Evolutionary conservation across 1,284 basidiomycete genomes (phyloP).

Genomic region (Pyrrhoderma lamaoense): DNA sequence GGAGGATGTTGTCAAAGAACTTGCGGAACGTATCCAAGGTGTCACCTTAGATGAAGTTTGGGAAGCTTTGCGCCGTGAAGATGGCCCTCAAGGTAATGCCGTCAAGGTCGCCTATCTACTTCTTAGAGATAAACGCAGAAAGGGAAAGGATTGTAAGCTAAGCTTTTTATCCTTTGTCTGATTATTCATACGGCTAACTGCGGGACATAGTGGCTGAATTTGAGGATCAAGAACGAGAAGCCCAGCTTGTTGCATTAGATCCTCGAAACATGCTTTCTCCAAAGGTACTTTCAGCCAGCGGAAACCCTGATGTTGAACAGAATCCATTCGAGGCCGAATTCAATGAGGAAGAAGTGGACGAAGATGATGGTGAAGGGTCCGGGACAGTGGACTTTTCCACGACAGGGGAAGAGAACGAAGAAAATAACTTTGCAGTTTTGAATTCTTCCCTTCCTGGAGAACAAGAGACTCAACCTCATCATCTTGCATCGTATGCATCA

Average conservation of each 20-base stretch:
- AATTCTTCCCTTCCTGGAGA: conserved; percentile 70
- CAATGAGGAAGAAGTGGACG: conserved; percentile 35
- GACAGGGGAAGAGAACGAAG: conserved; percentile 37
- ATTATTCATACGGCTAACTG: conserved; percentile 29
- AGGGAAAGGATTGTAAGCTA: conserved; percentile 54
- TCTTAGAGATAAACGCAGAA: conserved; percentile 80
- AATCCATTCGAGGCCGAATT: conserved; percentile 77
- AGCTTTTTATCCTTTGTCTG: too few species aligned
- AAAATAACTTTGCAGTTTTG: conserved; percentile 76
- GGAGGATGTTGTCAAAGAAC: conserved; percentile 80
- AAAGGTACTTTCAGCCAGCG: conserved; percentile 48
- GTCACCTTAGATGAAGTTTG: conserved; percentile 81
- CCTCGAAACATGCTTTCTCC: conserved; percentile 50
- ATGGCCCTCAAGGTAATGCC: conserved; percentile 82
- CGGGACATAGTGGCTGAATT: conserved; percentile 44
- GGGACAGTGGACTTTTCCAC: conserved; percentile 38
- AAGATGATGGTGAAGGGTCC: conserved; percentile 46
- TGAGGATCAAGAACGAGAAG: conserved; percentile 76
- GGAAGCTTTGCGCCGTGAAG: conserved; percentile 75
- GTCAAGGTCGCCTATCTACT: conserved; percentile 97
- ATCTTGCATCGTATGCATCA: conserved; percentile 54
- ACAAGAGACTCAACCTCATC: conserved; percentile 40
- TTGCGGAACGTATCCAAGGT: conserved; percentile 68
- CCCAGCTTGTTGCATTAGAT: conserved; percentile 73
- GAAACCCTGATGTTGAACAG: conserved; percentile 47